Base-by-base conservation (phyloP, 768 basidiomycete species). In the Tremella yokohamensis region DNA sequence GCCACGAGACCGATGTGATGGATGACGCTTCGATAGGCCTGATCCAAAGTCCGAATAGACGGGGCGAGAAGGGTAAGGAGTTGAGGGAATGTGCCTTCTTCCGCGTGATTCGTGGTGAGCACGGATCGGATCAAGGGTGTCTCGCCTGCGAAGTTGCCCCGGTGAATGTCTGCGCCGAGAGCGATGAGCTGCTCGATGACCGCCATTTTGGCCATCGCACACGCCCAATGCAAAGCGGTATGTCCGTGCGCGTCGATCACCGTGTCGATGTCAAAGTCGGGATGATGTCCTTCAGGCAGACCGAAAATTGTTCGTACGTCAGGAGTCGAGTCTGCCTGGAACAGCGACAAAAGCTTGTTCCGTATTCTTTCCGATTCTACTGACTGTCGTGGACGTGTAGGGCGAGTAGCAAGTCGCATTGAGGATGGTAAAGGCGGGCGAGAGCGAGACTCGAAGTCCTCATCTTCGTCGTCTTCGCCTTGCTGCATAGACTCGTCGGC, bases 171-270 rank as follows among this genome's bases (percentile, higher is more conserved):
- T 1, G 93, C 90, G 26, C 92, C 91, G 47, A 81, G 80, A 1
- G 79, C 78, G 57, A 97, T 81, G 37, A 99, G 82, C 9, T 84
- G 83, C 22, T 84, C 83, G 16, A 89, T 83, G 34, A 83, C 84
- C 22, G 81, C 79, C 49, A 84, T 81, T 19, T 89, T 83, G 0
- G 86, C 89, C 50, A 97, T 81, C 44, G 91, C 89, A 6, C 91
- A 86, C 0, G 96, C 93, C 61, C 97, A 83, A 74, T 99, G 96
- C 13, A 99, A 81, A 9, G 93, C 87, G 0, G 92, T 90, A 75
- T 99, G 96, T 0, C 90, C 90, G 68, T 91, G 87, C 63, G 96
- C 90, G 68, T 99, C 96, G 40, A 99, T 82, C 40, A 94, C 81
- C n/a, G 83, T 81, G 71, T 98, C 88, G 49, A 90, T 79, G 58